phyloP scores from a whole-genome alignment of 257 asterid genomes.

The Solanum paucissectum region DNA sequence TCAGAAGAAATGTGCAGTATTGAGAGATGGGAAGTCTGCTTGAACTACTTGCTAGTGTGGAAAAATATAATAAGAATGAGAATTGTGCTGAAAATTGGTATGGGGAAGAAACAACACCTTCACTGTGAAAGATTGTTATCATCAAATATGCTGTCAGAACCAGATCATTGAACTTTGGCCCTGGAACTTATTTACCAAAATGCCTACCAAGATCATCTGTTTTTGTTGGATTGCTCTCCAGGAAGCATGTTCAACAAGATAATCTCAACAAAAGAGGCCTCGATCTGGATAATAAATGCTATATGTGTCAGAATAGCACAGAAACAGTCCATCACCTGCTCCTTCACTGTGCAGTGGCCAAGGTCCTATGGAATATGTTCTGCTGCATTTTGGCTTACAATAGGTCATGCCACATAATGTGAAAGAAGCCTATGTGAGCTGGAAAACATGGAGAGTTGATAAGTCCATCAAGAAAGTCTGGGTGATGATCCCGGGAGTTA shows the following conservation, averaged over 20 bases:
- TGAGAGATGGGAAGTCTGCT: neutral
- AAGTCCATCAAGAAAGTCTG: no score
- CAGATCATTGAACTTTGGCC: neutral
- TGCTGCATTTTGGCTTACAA: neutral
- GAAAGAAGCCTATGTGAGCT: neutral
- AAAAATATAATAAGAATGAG: neutral
- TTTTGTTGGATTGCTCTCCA: neutral
- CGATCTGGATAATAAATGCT: neutral
- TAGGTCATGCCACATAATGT: neutral
- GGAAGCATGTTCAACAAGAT: neutral
- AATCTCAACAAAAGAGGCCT: neutral
- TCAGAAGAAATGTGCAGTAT: neutral
- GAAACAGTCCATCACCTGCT: neutral
- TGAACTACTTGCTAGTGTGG: neutral
- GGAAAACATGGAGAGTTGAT: neutral
- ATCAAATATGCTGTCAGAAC: neutral
- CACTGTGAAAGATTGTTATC: neutral
- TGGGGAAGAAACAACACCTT: neutral
- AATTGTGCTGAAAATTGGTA: neutral
- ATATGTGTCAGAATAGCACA: neutral
- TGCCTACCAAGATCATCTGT: neutral
- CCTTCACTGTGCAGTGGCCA: neutral
- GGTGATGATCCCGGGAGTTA: no score
- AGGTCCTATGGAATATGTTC: neutral
- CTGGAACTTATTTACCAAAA: neutral